A percentile compares a stretch with the other conserved stretches of the same genome.
These are phyloP conservation scores for Tricholoma saponaceum DNA, from an alignment of 768 basidiomycete genomes.

Conservation along the genomic window DNA sequence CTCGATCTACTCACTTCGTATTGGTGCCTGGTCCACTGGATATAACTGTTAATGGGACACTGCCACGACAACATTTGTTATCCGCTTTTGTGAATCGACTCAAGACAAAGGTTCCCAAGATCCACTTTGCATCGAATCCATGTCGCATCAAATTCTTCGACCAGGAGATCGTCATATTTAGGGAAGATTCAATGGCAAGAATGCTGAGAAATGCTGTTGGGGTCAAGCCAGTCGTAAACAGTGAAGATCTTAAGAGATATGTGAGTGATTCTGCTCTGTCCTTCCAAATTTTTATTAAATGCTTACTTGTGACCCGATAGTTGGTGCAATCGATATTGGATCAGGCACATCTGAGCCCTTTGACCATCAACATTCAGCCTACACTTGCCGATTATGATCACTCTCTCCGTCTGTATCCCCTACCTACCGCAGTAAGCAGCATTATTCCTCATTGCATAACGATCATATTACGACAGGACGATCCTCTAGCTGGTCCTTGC, in stretches of 20 bases:
- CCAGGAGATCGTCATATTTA: constrained; percentile 91
- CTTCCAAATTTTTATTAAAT: background rate
- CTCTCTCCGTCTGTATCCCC: constrained; percentile 85
- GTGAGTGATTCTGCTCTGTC: constrained; percentile 40
- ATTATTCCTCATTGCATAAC: background rate
- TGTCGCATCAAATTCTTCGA: constrained; percentile 93
- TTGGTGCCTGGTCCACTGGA: constrained; percentile 95
- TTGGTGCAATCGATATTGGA: constrained; percentile 96
- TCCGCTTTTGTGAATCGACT: constrained; percentile 70
- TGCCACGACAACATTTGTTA: constrained; percentile 81
- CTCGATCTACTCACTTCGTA: constrained; percentile 81
- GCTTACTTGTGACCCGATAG: constrained; percentile 33
- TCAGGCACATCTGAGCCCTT: constrained; percentile 89
- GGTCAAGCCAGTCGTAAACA: constrained; percentile 75
- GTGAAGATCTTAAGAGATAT: constrained; percentile 83
- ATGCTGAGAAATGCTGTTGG: constrained; percentile 92
- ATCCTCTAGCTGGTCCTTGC: constrained; percentile 76
- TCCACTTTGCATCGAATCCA: constrained; percentile 85
- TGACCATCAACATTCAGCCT: constrained; percentile 82
- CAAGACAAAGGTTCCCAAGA: constrained; percentile 68
- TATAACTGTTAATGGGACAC: constrained; percentile 71
- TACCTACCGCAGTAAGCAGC: constrained; percentile 80
- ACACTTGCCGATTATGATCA: constrained; percentile 90
- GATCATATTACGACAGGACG: background rate
- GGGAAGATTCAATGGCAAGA: constrained; percentile 90